phyloP scores from a whole-genome alignment of 202 grass and related monocot species.

The Zoysia matrella region DNA sequence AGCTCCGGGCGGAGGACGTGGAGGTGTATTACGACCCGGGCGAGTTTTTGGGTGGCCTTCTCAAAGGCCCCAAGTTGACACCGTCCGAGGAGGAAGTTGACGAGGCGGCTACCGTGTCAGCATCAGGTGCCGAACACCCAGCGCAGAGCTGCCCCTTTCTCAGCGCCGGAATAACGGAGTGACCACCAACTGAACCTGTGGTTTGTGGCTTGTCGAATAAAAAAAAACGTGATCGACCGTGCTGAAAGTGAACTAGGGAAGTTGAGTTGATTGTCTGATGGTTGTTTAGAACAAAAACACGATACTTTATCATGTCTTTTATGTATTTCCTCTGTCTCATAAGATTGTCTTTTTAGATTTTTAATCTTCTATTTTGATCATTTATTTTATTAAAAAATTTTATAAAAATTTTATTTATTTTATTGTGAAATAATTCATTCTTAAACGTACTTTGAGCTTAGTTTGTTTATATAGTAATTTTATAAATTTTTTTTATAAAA shows the following conservation, averaged over 20 bases:
- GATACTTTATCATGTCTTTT: neutral
- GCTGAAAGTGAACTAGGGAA: neutral
- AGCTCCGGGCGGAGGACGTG: constrained; percentile 76
- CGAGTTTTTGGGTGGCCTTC: constrained; percentile 69
- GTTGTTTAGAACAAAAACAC: neutral
- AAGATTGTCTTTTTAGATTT: neutral
- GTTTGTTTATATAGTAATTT: too few species aligned
- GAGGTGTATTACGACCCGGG: constrained; percentile 87
- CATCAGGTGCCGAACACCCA: constrained; percentile 19
- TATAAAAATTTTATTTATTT: too few species aligned
- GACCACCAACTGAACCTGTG: neutral
- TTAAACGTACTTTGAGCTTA: too few species aligned
- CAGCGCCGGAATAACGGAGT: constrained; percentile 32
- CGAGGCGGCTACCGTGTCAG: constrained; percentile 39
- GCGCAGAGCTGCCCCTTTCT: constrained; percentile 39
- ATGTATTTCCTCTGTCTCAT: neutral
- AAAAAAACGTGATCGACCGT: neutral
- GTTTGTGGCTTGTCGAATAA: neutral
- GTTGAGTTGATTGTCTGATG: too few species aligned
- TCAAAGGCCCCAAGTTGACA: constrained; percentile 56
- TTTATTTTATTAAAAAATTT: too few species aligned
- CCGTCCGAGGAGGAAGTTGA: constrained; percentile 20
- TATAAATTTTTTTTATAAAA: too few species aligned
- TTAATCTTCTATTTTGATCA: neutral
- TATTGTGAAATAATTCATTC: too few species aligned